phyloP scores from a whole-genome alignment of 768 basidiomycete species.

The Tylopilus felleus region DNA sequence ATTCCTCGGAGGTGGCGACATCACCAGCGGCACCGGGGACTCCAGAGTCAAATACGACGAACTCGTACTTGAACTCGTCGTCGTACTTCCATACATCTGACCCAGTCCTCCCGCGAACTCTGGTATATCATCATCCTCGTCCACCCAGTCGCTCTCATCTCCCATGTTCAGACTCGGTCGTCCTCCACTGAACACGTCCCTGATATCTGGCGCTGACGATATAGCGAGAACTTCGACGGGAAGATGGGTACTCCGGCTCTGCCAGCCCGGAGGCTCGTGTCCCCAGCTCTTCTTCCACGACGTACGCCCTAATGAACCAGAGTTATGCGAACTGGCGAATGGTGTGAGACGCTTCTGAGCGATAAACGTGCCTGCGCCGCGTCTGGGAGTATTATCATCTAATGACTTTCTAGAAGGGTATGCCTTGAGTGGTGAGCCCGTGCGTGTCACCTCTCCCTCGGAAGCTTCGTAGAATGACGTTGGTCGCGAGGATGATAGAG shows the following conservation, averaged over 20 bases:
- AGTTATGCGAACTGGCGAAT: constrained; percentile 55
- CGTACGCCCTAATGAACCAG: constrained; percentile 53
- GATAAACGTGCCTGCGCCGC: constrained; percentile 58
- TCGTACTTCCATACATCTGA: constrained; percentile 43
- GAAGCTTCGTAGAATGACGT: constrained; percentile 75
- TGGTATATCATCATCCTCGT: constrained; percentile 74
- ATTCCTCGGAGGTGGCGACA: constrained; percentile 49
- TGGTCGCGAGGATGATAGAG: constrained; percentile 70
- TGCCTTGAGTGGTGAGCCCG: constrained; percentile 59
- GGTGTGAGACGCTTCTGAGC: constrained; percentile 80
- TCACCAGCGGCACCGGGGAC: constrained; percentile 39
- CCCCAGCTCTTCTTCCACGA: constrained; percentile 94
- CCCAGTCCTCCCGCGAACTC: constrained; percentile 78
- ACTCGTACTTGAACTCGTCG: constrained; percentile 22
- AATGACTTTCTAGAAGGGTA: constrained; percentile 44
- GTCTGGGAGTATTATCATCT: constrained; percentile 45
- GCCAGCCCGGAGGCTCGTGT: constrained; percentile 82
- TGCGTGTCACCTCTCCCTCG: constrained; percentile 63
- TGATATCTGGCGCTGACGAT: constrained; percentile 50
- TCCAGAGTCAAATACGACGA: constrained; percentile 31
- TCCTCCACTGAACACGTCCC: constrained; percentile 74
- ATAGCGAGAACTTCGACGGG: constrained; percentile 79
- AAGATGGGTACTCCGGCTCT: constrained; percentile 56
- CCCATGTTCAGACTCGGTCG: constrained; percentile 55
- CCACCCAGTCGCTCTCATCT: constrained; percentile 87